These are phyloP conservation scores for Brassica rapa DNA, from an alignment of 345 rosid species.

Conservation along the genomic window DNA sequence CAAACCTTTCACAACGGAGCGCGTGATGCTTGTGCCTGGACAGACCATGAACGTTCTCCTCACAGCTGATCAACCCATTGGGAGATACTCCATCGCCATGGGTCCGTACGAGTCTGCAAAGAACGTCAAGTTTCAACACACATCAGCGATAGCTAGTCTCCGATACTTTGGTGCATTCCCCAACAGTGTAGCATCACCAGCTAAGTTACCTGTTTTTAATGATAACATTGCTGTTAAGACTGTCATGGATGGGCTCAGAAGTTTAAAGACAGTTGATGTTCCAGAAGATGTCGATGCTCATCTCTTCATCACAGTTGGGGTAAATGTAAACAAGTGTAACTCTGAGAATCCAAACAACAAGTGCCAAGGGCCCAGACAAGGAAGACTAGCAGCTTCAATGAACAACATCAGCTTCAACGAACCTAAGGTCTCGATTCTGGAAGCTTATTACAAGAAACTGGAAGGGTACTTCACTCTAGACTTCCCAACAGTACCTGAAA, in stretches of 20 bases:
- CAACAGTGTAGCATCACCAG: conserved; percentile 56
- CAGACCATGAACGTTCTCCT: conserved; percentile 85
- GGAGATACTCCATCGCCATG: conserved; percentile 77
- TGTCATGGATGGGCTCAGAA: conserved; percentile 76
- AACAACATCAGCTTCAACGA: conserved; percentile 71
- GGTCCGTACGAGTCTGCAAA: conserved; percentile 77
- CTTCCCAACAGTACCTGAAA: conserved; percentile 67
- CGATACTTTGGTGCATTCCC: conserved; percentile 62
- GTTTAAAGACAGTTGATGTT: conserved; percentile 50
- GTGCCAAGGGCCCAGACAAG: conserved; percentile 57
- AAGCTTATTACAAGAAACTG: conserved; percentile 67
- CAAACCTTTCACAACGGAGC: conserved; percentile 64
- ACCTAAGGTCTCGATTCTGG: conserved; percentile 66
- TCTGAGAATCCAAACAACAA: conserved; percentile 54
- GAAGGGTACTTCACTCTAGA: conserved; percentile 66
- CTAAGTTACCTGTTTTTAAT: conserved; percentile 63
- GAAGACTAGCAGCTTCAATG: conserved; percentile 80
- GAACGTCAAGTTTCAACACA: conserved; percentile 61
- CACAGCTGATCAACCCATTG: conserved; percentile 70
- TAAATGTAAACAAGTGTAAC: conserved; percentile 67
- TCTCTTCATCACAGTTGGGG: conserved; percentile 65
- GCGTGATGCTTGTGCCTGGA: conserved; percentile 86
- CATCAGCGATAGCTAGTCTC: conserved; percentile 62
- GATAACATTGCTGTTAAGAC: conserved; percentile 71
- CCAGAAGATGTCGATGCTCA: conserved; percentile 59